Base-by-base conservation (phyloP, 345 rosid genomes). In the Geranium rotundifolium region DNA sequence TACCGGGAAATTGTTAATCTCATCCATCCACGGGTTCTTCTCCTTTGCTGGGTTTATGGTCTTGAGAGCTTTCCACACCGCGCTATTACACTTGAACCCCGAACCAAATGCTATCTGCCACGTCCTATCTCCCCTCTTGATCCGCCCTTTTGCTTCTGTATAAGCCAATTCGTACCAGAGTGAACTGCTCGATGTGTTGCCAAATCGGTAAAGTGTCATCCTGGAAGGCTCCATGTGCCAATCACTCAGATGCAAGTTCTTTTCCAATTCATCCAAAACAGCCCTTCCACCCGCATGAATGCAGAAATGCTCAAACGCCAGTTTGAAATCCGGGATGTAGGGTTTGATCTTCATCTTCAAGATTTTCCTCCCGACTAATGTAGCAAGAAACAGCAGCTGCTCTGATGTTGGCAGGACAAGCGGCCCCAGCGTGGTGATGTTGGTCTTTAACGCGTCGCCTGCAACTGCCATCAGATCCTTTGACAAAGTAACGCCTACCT, bases 21-120 rank as follows among this genome's bases (percentile, higher is more conserved):
- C 84, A 55, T 76, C 80, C 76, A 78, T 76, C 85, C 87, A 80
- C 7, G 82, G 85, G 58, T 52, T 80, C 77, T 73, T 75, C 69
- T 78, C 80, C 64, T 75, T 79, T 9, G 71, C 78, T 0, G 81
- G 81, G 63, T 70, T 70, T 0, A 82, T 71, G 1, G 82, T 71
- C 70, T 61, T 73, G 7, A 82, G 62, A 46, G 87, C 84, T 69
- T 71, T 64, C 84, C 87, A 82, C 39, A 82, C 84, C 0, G 84
- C 77, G 67, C 87, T 82, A 74, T 82, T 80, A 29, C 85, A 81
- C 76, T 81, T 81, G 58, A 81, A 81, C 34, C 85, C 85, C 12
- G 81, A 78, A 23, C 87, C 87, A 58, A 82, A 82, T 59, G 87
- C 87, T 30, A 82, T 82, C 76, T 82, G 87, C 87, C 87, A 80